phyloP scores from a whole-genome alignment of 208 protist species.

The Leishmania aethiopica region DNA sequence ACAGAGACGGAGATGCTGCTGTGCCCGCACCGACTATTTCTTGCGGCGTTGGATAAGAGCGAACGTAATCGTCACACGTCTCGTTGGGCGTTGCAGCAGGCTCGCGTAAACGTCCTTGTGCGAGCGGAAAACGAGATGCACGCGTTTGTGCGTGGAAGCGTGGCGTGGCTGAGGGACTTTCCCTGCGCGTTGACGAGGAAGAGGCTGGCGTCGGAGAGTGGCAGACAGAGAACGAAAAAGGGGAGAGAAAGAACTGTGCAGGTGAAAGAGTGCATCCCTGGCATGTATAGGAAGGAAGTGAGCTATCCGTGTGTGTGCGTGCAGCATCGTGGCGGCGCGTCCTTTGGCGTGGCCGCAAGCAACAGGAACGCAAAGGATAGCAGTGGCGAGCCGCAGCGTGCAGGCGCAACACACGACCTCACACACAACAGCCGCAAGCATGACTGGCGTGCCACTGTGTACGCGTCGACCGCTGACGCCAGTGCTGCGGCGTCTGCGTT shows the following conservation, averaged over 20 bases:
- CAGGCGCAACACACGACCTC: not conserved
- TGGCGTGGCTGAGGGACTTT: not conserved
- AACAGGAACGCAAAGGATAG: not conserved
- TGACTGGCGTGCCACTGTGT: not conserved
- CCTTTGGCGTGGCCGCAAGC: not conserved
- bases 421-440: not conserved
- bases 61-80: not conserved
- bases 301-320: not conserved
- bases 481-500: not conserved
- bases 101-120: not conserved
- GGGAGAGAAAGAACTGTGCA: too few species aligned
- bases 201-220: not conserved
- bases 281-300: not conserved
- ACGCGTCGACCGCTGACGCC: not conserved
- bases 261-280: not conserved
- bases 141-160: not conserved
- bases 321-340: not conserved
- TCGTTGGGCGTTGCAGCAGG: not conserved
- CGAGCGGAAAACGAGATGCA: not conserved
- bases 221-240: not conserved
- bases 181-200: not conserved
- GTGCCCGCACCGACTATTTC: not conserved
- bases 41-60: not conserved
- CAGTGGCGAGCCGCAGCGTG: not conserved
- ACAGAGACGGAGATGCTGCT: not conserved